Evolutionary conservation across 2,329 filamentous ascomycete species (phyloP), one percentile per base, ranked within the genome.

Genomic region (Pseudogymnoascus pannorum): DNA sequence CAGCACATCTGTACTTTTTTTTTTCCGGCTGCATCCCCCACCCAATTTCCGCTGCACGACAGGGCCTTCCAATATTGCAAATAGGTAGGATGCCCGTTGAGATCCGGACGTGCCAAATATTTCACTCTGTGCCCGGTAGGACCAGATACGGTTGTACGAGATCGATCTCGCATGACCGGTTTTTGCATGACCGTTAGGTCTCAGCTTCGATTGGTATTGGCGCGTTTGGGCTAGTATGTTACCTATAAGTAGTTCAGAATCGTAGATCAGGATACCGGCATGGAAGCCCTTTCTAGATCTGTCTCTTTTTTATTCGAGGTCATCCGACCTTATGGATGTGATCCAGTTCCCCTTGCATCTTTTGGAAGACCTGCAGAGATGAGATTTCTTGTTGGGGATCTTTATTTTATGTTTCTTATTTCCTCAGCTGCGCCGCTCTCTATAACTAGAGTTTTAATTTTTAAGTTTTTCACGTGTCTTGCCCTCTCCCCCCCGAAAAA

Each of bases 81-180:
- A 54, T 26, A 54, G 48, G 48, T 26, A 54, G 26, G 48, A 31
- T 54, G 26, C n/a, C 48, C 48, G 16, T 54, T 54, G 48, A 54
- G 48, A 54, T 54, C 26, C 26, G 24, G 48, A 31, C 26, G 48
- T 54, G 48, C 48, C 48, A 54, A 54, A 54, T 54, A 54, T 54
- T 9, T 18, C 48, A 54, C 26, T 12, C 48, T 38, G 57, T 58
- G 31, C n/a, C n/a, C 5, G 31, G 57, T 58, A 58, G 36, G 31
- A 58, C 57, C 57, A 58, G 57, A 58, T 58, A 24, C 57, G 2
- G 36, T 36, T 20, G 57, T 8, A 58, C 57, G 14, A 58, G 57
- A 58, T 58, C 57, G 57, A 58, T 58, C 57, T 58, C 22, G 57
- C 57, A 58, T 58, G 31, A 58, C 57, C 31, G 57, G 57, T 40